Conservation (phyloP, 805 yeast species). For the Dipodascopsis uninucleata region DNA sequence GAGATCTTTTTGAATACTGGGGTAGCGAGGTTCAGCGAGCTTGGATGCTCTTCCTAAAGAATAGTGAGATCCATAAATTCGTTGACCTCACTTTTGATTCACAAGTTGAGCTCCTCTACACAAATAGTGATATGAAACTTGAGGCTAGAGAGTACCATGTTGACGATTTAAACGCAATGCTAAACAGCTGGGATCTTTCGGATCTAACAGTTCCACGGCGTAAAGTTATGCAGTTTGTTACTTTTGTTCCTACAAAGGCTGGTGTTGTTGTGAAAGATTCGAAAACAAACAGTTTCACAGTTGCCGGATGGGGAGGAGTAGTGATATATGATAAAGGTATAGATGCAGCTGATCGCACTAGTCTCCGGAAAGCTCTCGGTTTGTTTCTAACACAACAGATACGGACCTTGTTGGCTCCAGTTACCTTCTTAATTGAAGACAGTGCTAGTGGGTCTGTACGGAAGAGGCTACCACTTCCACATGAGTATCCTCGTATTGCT, state of each 20-base stretch:
- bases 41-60: not conserved
- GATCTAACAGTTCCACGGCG: constrained; percentile 1
- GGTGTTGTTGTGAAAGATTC: not conserved
- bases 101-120: too few species aligned
- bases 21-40: not conserved
- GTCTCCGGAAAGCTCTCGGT: constrained; percentile 57
- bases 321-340: constrained; percentile 38
- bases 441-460: not conserved
- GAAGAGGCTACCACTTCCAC: constrained; percentile 11
- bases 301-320: constrained; percentile 92
- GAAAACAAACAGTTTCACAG: constrained; percentile 29
- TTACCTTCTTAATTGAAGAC: constrained; percentile 47
- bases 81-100: too few species aligned
- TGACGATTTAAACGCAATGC: constrained; percentile 4
- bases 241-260: constrained; percentile 7
- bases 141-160: too few species aligned
- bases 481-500: constrained; percentile 51
- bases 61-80: not conserved
- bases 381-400: constrained; percentile 73
- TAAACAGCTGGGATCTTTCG: constrained; percentile 19
- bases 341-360: constrained; percentile 36
- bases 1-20: not conserved
- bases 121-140: too few species aligned
- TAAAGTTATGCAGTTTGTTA: constrained; percentile 19
- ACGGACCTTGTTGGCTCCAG: constrained; percentile 64